Evolutionary conservation across 441 rosid species (phyloP).

Genomic region (Brassica balearica): DNA sequence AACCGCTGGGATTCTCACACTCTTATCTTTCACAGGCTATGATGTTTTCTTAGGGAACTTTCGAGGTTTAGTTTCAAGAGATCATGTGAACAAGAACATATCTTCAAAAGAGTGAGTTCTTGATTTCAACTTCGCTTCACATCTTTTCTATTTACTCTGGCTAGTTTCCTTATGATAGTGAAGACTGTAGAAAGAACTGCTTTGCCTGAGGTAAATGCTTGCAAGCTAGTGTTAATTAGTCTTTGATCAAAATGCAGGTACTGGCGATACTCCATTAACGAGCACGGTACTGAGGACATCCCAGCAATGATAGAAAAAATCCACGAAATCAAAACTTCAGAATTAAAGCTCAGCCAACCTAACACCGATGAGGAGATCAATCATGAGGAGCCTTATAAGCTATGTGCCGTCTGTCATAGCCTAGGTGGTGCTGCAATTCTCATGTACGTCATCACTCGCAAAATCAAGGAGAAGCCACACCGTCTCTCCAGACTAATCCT

Average conservation of each 20-base stretch:
- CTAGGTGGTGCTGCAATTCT: slow-evolving; percentile 95
- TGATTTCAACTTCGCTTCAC: neutral
- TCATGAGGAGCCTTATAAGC: slow-evolving; percentile 77
- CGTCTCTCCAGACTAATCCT: slow-evolving; percentile 81
- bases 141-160: too few species aligned
- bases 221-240: too few species aligned
- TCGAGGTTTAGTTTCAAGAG: slow-evolving; percentile 92
- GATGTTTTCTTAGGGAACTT: slow-evolving; percentile 96
- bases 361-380: slow-evolving; percentile 58
- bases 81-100: slow-evolving; percentile 84
- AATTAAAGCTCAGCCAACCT: slow-evolving; percentile 69
- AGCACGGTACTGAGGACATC: slow-evolving; percentile 89
- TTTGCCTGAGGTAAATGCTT: too few species aligned
- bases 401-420: slow-evolving; percentile 91
- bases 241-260: slow-evolving; percentile 58
- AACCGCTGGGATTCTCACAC: slow-evolving; percentile 11
- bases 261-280: slow-evolving; percentile 92
- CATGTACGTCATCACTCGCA: slow-evolving; percentile 73
- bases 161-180: too few species aligned
- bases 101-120: slow-evolving; percentile 76
- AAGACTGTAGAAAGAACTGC: too few species aligned
- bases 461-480: slow-evolving; percentile 77
- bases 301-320: slow-evolving; percentile 97
- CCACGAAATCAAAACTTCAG: slow-evolving; percentile 83
- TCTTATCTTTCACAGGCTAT: slow-evolving; percentile 61